Evolutionary conservation across 768 basidiomycete genomes (phyloP).

Genomic region (Amanita exitialis): DNA sequence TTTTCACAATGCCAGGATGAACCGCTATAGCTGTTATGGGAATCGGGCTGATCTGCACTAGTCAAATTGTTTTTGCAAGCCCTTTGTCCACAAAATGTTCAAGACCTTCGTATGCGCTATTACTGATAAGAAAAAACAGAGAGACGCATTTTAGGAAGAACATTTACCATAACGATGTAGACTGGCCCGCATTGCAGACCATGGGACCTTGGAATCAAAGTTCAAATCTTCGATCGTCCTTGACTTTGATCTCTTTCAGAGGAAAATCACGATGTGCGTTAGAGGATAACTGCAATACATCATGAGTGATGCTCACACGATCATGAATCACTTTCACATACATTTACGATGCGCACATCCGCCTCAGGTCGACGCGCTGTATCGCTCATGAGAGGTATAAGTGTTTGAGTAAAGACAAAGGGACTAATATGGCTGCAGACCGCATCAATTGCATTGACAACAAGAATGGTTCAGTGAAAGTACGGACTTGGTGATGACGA

Average conservation of each 20-base stretch:
- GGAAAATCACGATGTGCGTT: slow-evolving; percentile 14
- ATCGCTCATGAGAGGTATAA: slow-evolving; percentile 40
- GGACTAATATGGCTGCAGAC: slow-evolving; percentile 37
- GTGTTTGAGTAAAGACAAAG: slow-evolving; percentile 41
- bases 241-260: slow-evolving; percentile 15
- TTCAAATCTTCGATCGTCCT: slow-evolving; percentile 25
- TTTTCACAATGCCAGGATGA: slow-evolving; percentile 31
- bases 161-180: slow-evolving; percentile 22
- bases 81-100: slow-evolving; percentile 35
- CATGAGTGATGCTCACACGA: not conserved
- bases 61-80: slow-evolving; percentile 38
- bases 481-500: slow-evolving; percentile 37
- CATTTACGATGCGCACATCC: slow-evolving; percentile 55
- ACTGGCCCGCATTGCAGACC: slow-evolving; percentile 8
- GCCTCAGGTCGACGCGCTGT: slow-evolving; percentile 37
- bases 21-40: slow-evolving; percentile 26
- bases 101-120: slow-evolving; percentile 43
- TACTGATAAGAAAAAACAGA: not conserved
- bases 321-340: slow-evolving; percentile 17
- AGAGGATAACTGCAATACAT: slow-evolving; percentile 21
- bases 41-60: slow-evolving; percentile 16
- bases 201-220: slow-evolving; percentile 18
- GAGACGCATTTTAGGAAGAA: not conserved
- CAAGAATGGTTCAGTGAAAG: not conserved
- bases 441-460: not conserved